Evolutionary conservation across 768 basidiomycete genomes (phyloP), one percentile per base, ranked within the genome.

Genomic region (Phylloporus scabripes): DNA sequence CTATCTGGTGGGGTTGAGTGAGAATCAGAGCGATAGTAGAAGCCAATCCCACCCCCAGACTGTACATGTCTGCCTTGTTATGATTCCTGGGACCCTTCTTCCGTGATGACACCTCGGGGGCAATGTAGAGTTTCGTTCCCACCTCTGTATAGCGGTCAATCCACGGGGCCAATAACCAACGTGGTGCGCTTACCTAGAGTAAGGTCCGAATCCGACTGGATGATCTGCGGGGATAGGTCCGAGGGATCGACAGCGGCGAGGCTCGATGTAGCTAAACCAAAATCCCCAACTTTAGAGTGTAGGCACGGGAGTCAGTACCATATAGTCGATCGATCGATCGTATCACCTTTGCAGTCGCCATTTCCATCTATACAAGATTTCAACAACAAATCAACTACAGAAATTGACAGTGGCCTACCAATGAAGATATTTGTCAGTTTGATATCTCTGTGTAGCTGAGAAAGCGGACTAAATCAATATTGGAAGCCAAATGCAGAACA

Each of bases 351-450:
- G 60, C 86, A 87, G 54, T 91, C 87, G 4, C 87, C 87, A 46
- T 86, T 87, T 24, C 79, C 85, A 62, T 91, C 87, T 90, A 31
- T 49, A 34, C 6, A 8, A 0, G 17, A 1, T 15, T 39, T 51
- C n/a, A 49, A 41, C n/a, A 28, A 46, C 23, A 10, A 36, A 28
- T 34, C 23, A 18, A 31, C 36, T 39, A 6, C 36, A 23, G 2
- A 11, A 42, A 28, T 28, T 20, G 11, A 39, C 47, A 24, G 11
- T 12, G 5, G 64, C 77, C 26, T 56, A 90, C 91, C 90, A 43
- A 95, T 91, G 67, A 97, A 92, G 54, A 97, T 92, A 59, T 97
- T 97, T 0, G 87, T 88, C 12, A 92, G 71, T 64, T 97, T 97
- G 64, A 97, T 88, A 64, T 96, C 93, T 44, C 88, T 74, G 67